Base-by-base conservation (phyloP, 345 rosid species). In the Nephelium lappaceum region DNA sequence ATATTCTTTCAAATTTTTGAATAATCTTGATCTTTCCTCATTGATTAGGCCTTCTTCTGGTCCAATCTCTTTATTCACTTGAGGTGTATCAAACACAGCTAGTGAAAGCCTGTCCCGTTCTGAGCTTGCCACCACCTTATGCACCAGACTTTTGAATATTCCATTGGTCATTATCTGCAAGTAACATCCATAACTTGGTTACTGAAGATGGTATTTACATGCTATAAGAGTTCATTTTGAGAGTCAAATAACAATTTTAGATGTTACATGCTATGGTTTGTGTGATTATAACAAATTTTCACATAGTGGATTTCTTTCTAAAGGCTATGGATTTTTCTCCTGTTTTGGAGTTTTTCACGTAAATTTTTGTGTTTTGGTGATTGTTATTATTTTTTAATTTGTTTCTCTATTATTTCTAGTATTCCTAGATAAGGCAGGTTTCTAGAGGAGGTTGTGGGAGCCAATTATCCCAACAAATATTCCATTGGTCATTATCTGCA, bases 91-190 rank as follows among this genome's bases (percentile, higher is more conserved):
- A 79, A 90, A 88, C 15, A 85, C 67, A 15, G 85, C 88, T 23
- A 87, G 11, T 5, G 87, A 83, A 25, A 78, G 79, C 78, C 91
- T 86, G 71, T 84, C 89, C 76, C 36, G 81, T 68, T 86, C 81
- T 24, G 77, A 64, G 81, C 83, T 76, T 6, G 84, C 72, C 81
- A 85, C 73, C 58, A 86, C 93, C 67, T 89, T 84, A 79, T 87
- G 87, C 84, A 85, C 64, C 45, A 85, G 55, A 70, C 87, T 87
- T 85, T 79, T 86, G 82, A 86, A 90, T 65, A 81, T 80, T 68
- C 93, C 89, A 67, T 87, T 88, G 75, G 82, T 83, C 91, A 84
- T 88, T 71, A 87, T 83, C 92, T 86, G 86, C 84, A 69, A 47
- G 11, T 38, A 38, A 11, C 47, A 74, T 62, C 38, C 16, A 69